Evolutionary conservation across 495 filamentous ascomycete genomes (phyloP).

Genomic region (Xylaria flabelliformis): DNA sequence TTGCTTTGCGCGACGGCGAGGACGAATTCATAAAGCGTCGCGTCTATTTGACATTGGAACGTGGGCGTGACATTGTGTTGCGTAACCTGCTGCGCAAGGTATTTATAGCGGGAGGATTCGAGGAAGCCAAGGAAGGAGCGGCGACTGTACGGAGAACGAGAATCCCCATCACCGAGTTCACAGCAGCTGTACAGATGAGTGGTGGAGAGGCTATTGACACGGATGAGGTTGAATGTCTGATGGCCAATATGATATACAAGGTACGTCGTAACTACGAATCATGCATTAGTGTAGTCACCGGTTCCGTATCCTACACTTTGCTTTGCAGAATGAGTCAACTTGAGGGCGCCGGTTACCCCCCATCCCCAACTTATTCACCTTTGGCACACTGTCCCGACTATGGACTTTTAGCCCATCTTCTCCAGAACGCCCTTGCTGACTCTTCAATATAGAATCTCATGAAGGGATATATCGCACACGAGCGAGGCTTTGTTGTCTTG

Average conservation of each 20-base stretch:
- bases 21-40: slow-evolving; percentile 91
- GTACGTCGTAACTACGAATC: slow-evolving; percentile 54
- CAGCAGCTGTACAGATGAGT: slow-evolving; percentile 62
- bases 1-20: slow-evolving; percentile 79
- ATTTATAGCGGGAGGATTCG: slow-evolving; percentile 79
- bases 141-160: slow-evolving; percentile 71
- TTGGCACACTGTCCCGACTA: background rate
- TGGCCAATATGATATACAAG: slow-evolving; percentile 97
- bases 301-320: background rate
- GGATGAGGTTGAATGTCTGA: slow-evolving; percentile 93
- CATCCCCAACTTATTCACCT: background rate
- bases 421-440: slow-evolving; percentile 20
- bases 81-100: slow-evolving; percentile 91
- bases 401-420: background rate
- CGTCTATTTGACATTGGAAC: slow-evolving; percentile 92
- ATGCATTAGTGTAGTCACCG: background rate
- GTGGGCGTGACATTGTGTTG: slow-evolving; percentile 87
- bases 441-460: slow-evolving; percentile 72
- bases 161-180: slow-evolving; percentile 80
- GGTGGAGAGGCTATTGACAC: slow-evolving; percentile 71
- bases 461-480: slow-evolving; percentile 97
- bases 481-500: slow-evolving; percentile 84
- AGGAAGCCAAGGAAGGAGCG: slow-evolving; percentile 70
- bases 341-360: background rate
- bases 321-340: background rate